phyloP scores from a whole-genome alignment of 2,329 filamentous ascomycete species.

The Venturiaceae sp. region DNA sequence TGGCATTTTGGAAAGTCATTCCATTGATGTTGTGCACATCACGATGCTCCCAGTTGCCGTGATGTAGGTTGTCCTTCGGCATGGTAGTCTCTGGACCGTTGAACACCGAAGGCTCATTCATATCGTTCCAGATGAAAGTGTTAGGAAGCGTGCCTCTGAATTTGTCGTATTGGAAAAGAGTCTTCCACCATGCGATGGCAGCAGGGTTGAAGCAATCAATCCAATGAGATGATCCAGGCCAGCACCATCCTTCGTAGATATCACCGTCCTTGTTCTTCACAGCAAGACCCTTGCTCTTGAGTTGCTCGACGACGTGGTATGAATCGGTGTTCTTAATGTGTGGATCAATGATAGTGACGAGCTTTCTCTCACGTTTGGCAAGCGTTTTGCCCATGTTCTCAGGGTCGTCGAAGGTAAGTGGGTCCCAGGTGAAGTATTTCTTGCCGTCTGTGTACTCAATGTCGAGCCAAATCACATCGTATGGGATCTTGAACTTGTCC shows the following conservation, averaged over 20 bases:
- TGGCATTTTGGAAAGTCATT: conserved; percentile 91
- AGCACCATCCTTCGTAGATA: conserved; percentile 95
- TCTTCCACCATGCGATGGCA: conserved; percentile 82
- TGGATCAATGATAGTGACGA: conserved; percentile 91
- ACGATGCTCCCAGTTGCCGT: conserved; percentile 89
- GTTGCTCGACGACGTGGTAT: conserved; percentile 67
- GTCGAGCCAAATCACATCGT: conserved; percentile 98
- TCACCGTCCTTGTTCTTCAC: conserved; percentile 85
- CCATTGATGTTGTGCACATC: conserved; percentile 95
- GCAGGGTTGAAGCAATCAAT: conserved; percentile 93
- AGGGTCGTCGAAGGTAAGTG: conserved; percentile 77
- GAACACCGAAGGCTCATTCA: conserved; percentile 99
- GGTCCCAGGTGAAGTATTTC: conserved; percentile 98
- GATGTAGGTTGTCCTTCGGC: conserved; percentile 95
- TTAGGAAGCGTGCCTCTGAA: conserved; percentile 85
- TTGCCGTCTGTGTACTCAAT: conserved; percentile 96
- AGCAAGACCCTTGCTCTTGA: conserved; percentile 75
- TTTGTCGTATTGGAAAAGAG: conserved; percentile 74
- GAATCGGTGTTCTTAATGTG: conserved; percentile 88
- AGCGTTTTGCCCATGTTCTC: conserved; percentile 81
- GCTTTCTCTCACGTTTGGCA: conserved; percentile 74
- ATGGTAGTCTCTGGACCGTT: conserved; percentile 97
- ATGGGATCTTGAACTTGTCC: conserved; percentile 89
- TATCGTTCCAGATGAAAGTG: conserved; percentile 96
- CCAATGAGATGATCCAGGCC: conserved; percentile 96